Percentiles rank a stretch among this genome's conserved stretches.
phyloP scores from a whole-genome alignment of 768 basidiomycete genomes.

The Porpolomopsis calyptriformis region DNA sequence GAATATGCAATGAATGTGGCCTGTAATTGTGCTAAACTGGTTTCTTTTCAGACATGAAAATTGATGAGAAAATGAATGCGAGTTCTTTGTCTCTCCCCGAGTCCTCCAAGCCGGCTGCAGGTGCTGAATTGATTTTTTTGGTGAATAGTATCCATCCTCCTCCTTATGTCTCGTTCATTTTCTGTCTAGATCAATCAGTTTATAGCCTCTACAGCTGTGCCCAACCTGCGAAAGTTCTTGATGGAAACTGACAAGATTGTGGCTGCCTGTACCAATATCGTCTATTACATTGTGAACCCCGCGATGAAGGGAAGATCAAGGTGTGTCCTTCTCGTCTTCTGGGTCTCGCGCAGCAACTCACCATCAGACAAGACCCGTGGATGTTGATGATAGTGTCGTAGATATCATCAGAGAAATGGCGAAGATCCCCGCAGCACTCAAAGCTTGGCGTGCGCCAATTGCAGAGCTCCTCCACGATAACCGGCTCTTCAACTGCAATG shows the following conservation, averaged over 20 bases:
- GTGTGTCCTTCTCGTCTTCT: constrained; percentile 25
- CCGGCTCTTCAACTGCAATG: constrained; percentile 71
- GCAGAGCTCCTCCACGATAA: constrained; percentile 76
- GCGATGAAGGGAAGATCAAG: constrained; percentile 67
- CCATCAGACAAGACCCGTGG: constrained; percentile 53
- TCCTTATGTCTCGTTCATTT: constrained; percentile 8
- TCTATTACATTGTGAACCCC: constrained; percentile 76
- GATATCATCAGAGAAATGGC: constrained; percentile 71
- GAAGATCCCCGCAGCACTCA: constrained; percentile 62
- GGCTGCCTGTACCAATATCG: constrained; percentile 70
- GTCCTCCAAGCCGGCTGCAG: constrained; percentile 24
- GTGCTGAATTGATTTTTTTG: constrained; percentile 37
- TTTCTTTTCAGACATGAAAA: constrained; percentile 26
- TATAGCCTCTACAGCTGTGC: constrained; percentile 57
- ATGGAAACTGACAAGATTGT: constrained; percentile 77
- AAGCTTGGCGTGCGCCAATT: constrained; percentile 77
- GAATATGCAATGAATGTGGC: background rate
- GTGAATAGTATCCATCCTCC: constrained; percentile 14
- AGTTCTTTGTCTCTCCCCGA: constrained; percentile 32
- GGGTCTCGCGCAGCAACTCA: constrained; percentile 7
- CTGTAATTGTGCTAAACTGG: background rate
- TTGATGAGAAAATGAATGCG: constrained; percentile 51
- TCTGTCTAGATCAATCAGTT: constrained; percentile 56
- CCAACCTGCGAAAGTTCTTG: constrained; percentile 68
- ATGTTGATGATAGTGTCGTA: constrained; percentile 58